phyloP scores from a whole-genome alignment of 148 eudicot species.

The Silene conica region DNA sequence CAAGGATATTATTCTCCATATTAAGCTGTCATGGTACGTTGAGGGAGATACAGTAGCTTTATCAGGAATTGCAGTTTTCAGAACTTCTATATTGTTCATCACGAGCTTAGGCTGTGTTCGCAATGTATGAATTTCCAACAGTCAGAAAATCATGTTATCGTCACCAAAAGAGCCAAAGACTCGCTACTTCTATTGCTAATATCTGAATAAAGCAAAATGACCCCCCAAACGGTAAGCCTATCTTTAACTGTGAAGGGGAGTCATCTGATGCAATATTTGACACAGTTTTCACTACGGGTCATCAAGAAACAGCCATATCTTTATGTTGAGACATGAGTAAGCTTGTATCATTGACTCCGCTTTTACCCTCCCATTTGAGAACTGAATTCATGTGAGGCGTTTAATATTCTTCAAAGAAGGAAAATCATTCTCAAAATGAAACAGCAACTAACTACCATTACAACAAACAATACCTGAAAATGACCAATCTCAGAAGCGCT shows the following conservation, averaged over 20 bases:
- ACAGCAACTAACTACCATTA: neutral
- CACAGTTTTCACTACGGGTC: neutral
- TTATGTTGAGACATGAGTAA: neutral
- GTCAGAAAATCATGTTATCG: neutral
- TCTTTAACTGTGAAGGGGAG: neutral
- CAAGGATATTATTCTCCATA: slow-evolving; percentile 83
- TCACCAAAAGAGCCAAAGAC: neutral
- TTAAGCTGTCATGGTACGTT: slow-evolving; percentile 86
- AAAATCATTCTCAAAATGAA: neutral
- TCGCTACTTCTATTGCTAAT: neutral
- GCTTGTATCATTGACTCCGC: too few species aligned
- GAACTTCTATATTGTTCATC: slow-evolving; percentile 82
- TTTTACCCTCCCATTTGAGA: too few species aligned
- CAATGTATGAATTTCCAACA: slow-evolving; percentile 10
- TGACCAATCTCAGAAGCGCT: slow-evolving; percentile 67
- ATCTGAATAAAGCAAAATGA: neutral
- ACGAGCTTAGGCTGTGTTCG: slow-evolving; percentile 84
- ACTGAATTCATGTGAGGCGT: neutral
- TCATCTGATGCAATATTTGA: neutral
- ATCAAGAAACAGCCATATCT: neutral
- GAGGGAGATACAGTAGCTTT: slow-evolving; percentile 62
- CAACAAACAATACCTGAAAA: slow-evolving; percentile 62
- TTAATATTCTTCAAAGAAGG: neutral
- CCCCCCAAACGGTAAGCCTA: neutral
- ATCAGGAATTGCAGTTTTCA: slow-evolving; percentile 64